Percentiles rank a stretch among this genome's conserved stretches.
These are phyloP conservation scores for Trichoderma sp. DNA, from an alignment of 2,329 filamentous ascomycete species.

Conservation along the genomic window DNA sequence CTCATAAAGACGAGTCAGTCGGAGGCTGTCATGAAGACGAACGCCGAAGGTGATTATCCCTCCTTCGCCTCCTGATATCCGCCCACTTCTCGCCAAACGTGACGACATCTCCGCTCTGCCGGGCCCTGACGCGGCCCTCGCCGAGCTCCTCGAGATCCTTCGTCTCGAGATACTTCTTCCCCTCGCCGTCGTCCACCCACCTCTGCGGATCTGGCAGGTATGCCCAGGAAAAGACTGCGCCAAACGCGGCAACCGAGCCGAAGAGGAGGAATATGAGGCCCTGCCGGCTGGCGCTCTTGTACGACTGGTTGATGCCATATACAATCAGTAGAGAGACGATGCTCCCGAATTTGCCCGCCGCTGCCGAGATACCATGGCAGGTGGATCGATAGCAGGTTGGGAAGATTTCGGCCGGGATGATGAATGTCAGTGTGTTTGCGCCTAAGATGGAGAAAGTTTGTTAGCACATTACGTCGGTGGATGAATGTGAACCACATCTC, in stretches of 20 bases:
- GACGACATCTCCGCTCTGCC: slow-evolving; percentile 43
- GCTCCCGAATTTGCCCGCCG: slow-evolving; percentile 56
- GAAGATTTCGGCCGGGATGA: slow-evolving; percentile 63
- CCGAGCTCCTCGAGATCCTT: slow-evolving; percentile 51
- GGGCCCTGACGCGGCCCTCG: slow-evolving; percentile 45
- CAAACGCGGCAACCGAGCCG: slow-evolving; percentile 47
- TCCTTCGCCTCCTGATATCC: slow-evolving; percentile 37
- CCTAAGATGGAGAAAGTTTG: slow-evolving; percentile 32
- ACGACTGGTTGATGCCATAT: slow-evolving; percentile 47
- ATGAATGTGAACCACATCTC: neutral
- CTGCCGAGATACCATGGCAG: slow-evolving; percentile 60
- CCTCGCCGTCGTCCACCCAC: slow-evolving; percentile 35
- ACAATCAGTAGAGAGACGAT: slow-evolving; percentile 51
- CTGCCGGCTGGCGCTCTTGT: slow-evolving; percentile 41
- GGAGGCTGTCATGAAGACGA: neutral
- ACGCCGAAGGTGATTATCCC: slow-evolving; percentile 20
- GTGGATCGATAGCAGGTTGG: slow-evolving; percentile 61
- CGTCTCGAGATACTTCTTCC: slow-evolving; percentile 39
- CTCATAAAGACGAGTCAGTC: no score
- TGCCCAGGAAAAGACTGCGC: slow-evolving; percentile 50
- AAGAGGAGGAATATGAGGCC: slow-evolving; percentile 51
- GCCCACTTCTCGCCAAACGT: slow-evolving; percentile 43
- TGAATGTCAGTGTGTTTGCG: slow-evolving; percentile 61
- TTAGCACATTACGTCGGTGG: neutral
- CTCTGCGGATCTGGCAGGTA: slow-evolving; percentile 50